Evolutionary conservation across 495 filamentous ascomycete species (phyloP).

Genomic region (Penicillium canariense): DNA sequence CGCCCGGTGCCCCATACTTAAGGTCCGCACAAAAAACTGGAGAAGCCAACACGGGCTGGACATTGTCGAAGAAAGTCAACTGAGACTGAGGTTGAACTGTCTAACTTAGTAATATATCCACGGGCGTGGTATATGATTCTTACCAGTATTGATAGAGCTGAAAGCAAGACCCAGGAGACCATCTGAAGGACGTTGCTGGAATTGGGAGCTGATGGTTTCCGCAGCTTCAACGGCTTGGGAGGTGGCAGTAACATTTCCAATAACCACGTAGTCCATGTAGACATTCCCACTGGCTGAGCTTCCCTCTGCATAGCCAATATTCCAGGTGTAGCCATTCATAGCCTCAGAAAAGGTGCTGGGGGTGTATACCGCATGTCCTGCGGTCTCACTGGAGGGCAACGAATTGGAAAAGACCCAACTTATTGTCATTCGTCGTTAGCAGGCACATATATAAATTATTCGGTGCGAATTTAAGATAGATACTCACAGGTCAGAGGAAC

Average conservation of each 20-base stretch:
- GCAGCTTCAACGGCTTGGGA: constrained; percentile 69
- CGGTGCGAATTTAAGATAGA: not conserved
- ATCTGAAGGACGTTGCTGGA: constrained; percentile 58
- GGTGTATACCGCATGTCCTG: constrained; percentile 61
- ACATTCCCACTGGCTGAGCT: constrained; percentile 62
- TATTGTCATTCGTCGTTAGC: no score
- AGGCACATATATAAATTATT: constrained; percentile 14
- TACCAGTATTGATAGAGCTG: constrained; percentile 64
- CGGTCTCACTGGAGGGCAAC: constrained; percentile 40
- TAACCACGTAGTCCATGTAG: constrained; percentile 62
- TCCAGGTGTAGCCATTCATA: constrained; percentile 55
- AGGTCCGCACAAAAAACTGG: constrained; percentile 66
- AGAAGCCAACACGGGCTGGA: constrained; percentile 49
- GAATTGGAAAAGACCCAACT: constrained; percentile 53
- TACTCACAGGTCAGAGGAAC: constrained; percentile 68
- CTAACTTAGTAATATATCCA: no score
- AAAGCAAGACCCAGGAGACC: constrained; percentile 76
- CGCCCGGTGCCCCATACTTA: constrained; percentile 58
- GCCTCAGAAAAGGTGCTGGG: constrained; percentile 48
- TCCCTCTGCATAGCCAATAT: constrained; percentile 69
- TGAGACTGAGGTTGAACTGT: constrained; percentile 53
- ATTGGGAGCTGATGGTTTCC: constrained; percentile 53
- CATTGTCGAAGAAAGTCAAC: constrained; percentile 71
- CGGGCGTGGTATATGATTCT: no score
- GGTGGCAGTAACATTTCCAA: constrained; percentile 60